Base-by-base conservation (phyloP, 2,329 filamentous ascomycete species). In the Capronia epimyces region DNA sequence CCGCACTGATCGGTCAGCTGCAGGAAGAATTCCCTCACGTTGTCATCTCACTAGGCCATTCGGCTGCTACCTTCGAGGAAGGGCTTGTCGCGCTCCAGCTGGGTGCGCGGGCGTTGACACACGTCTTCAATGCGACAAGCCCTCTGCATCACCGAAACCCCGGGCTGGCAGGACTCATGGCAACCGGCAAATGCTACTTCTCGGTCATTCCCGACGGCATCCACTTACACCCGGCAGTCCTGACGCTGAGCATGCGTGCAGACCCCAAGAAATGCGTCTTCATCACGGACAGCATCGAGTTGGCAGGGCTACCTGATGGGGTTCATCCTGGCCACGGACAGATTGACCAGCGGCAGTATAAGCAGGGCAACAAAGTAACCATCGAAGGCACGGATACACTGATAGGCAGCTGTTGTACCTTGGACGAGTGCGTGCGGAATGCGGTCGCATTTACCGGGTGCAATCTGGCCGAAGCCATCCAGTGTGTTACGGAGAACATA, bases 61-160 rank as follows among this genome's bases (percentile, higher is more conserved):
- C 70, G 9, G 69, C 67, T n/a, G 76, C 76, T 7, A 71, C 69
- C 5, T 74, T 73, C 59, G 62, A 69, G 9, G 60, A 75, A 39
- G 77, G 76, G 3, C 57, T 74, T 2, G 51, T 63, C 10, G 77
- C 71, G 3, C 59, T 78, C 8, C 52, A 64, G 25, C 71, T 72
- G 21, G 78, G 77, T 18, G 77, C 77, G 24, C 75, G 67, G 32
- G 68, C 72, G 36, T 62, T 80, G 1, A 80, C 78, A 0, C 77
- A 80, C 60, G 74, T 73, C 0, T 69, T 80, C 37, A 80, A 81
- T 58, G 76, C 75, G 37, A 80, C 80, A 76, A 65, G 71, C 25
- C 66, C 71, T 1, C 65, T 78, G 2, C 66, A 72, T 48, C 76
- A 77, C 40, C 70, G 77, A 25, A 69, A 72, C 24, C 76, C 77